phyloP scores from a whole-genome alignment of 306 rosid species.

The Trifolium pratense region DNA sequence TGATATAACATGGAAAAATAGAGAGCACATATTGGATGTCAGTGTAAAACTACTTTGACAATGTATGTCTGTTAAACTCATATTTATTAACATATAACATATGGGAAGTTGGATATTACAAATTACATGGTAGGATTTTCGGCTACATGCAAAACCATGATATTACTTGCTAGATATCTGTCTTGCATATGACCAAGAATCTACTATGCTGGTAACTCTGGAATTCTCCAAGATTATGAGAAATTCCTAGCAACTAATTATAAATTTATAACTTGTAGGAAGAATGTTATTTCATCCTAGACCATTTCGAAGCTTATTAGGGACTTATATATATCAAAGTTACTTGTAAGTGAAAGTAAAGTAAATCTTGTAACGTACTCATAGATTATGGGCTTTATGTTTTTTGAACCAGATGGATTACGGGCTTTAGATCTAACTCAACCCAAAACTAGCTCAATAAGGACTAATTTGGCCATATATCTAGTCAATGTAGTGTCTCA shows the following conservation, averaged over 20 bases:
- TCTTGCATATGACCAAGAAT: background rate
- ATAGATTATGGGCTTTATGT: background rate
- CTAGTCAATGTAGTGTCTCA: background rate
- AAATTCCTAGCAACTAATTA: conserved; percentile 18
- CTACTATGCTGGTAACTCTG: background rate
- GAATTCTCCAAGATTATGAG: conserved; percentile 19
- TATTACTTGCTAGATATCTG: background rate
- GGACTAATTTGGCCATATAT: conserved; percentile 5
- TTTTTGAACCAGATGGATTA: background rate
- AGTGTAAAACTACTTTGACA: background rate
- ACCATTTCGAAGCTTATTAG: background rate
- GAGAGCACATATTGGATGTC: background rate
- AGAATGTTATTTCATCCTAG: conserved; percentile 13
- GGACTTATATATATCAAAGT: background rate
- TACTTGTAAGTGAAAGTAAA: conserved; percentile 19
- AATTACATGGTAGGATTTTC: conserved; percentile 26
- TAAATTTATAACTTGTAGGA: background rate
- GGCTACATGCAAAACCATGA: background rate
- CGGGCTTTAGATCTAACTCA: background rate
- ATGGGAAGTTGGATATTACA: background rate
- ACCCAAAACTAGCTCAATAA: background rate
- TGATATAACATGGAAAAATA: background rate
- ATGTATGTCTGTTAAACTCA: background rate
- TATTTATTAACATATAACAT: background rate
- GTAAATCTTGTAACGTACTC: conserved; percentile 6